These are phyloP conservation scores for Beauveria pseudobassiana DNA, from an alignment of 2,329 filamentous ascomycete species.

Conservation along the genomic window DNA sequence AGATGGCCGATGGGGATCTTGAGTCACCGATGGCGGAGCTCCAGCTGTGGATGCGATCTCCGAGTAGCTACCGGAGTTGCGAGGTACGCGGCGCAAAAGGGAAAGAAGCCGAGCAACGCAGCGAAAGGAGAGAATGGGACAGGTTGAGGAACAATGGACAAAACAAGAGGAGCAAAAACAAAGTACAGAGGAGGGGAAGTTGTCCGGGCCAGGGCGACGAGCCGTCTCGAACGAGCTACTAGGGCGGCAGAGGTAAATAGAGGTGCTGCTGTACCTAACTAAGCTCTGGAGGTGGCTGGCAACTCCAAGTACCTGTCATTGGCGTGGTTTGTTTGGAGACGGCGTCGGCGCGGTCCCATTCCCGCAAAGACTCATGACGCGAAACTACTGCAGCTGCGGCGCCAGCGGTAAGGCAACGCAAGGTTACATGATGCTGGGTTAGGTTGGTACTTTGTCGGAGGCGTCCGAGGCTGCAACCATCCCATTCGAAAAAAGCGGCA, in stretches of 20 bases:
- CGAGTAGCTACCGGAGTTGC: slow-evolving; percentile 5
- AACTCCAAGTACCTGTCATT: neutral
- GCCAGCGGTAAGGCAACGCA: neutral
- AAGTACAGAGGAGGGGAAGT: slow-evolving; percentile 4
- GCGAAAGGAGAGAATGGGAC: neutral
- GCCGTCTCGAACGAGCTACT: neutral
- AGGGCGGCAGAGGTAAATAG: neutral
- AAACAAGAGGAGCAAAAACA: neutral
- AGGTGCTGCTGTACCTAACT: no score
- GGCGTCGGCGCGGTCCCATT: neutral
- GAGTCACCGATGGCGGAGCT: slow-evolving; percentile 10
- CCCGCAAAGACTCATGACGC: neutral
- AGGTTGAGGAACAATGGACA: neutral
- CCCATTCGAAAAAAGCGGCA: neutral
- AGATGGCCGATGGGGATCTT: neutral
- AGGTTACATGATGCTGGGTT: neutral
- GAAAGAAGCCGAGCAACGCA: neutral
- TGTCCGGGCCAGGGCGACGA: neutral
- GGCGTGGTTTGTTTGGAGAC: neutral
- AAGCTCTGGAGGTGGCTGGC: neutral
- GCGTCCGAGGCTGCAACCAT: slow-evolving; percentile 5
- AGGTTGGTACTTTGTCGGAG: neutral
- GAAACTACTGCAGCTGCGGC: neutral
- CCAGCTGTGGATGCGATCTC: slow-evolving; percentile 1
- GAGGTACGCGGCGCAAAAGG: neutral